phyloP scores from a whole-genome alignment of 2,329 filamentous ascomycete genomes.

The Trichoderma sp. region DNA sequence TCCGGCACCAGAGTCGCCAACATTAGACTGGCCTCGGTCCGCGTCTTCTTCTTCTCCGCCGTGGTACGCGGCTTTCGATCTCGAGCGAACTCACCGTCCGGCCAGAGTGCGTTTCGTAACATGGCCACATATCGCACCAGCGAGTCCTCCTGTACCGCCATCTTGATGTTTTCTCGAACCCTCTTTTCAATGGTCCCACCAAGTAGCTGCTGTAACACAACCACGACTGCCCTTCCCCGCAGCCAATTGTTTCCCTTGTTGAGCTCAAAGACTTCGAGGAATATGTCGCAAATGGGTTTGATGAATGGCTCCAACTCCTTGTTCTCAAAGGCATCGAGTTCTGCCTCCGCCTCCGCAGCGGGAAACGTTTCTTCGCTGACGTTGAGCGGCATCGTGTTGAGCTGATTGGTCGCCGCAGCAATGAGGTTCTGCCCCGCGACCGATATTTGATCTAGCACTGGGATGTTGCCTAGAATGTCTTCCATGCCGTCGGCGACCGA shows the following conservation, averaged over 20 bases:
- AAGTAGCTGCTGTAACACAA: constrained; percentile 92
- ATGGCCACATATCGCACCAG: constrained; percentile 74
- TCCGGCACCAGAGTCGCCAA: constrained; percentile 89
- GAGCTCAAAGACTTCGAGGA: constrained; percentile 92
- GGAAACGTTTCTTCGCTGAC: constrained; percentile 52
- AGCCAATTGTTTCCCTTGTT: constrained; percentile 98
- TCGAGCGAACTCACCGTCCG: constrained; percentile 59
- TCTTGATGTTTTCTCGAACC: constrained; percentile 79
- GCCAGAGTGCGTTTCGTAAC: constrained; percentile 80
- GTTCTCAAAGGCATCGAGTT: constrained; percentile 89
- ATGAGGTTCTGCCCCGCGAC: constrained; percentile 90
- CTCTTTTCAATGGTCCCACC: constrained; percentile 96
- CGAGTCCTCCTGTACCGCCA: constrained; percentile 74
- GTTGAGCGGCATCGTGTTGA: constrained; percentile 56
- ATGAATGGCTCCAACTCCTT: constrained; percentile 92
- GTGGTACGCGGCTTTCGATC: constrained; percentile 59
- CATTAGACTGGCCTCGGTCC: constrained; percentile 85
- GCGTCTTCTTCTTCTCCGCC: constrained; percentile 75
- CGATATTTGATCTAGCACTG: constrained; percentile 91
- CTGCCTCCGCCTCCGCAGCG: constrained; percentile 83
- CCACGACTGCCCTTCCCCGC: constrained; percentile 89
- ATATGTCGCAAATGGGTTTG: constrained; percentile 97
- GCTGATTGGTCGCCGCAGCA: constrained; percentile 69
- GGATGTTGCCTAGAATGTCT: constrained; percentile 93
- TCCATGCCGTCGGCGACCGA: constrained; percentile 98